Evolutionary conservation across 768 basidiomycete species (phyloP).

Genomic region (Tylopilus subfusipes): DNA sequence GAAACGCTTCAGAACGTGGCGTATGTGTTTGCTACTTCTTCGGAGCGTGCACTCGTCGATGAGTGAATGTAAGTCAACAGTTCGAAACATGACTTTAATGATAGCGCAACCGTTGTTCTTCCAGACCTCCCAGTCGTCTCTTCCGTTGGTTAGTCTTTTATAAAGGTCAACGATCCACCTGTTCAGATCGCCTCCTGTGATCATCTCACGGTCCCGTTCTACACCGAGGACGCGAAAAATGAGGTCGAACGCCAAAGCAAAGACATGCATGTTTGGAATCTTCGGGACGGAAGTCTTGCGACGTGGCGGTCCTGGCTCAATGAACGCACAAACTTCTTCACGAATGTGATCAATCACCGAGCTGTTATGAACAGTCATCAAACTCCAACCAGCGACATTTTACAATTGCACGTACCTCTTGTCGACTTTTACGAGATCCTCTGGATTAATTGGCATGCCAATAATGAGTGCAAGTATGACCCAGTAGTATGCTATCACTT

Average conservation of each 20-base stretch:
- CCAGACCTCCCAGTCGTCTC: background rate
- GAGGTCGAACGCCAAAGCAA: background rate
- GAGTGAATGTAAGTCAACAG: background rate
- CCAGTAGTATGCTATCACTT: background rate
- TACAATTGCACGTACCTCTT: background rate
- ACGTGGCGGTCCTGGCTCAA: background rate
- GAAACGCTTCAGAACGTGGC: background rate
- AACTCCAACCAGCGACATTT: background rate
- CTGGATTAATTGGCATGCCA: background rate
- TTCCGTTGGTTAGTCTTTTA: background rate
- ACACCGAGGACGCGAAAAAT: background rate
- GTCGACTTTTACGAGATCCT: background rate
- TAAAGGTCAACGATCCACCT: background rate
- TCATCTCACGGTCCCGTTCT: background rate
- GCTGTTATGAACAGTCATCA: background rate
- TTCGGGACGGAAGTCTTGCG: background rate
- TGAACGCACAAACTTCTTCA: background rate
- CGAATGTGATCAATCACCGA: background rate
- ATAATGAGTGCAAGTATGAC: background rate
- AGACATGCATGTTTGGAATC: background rate
- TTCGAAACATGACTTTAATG: background rate
- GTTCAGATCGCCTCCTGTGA: background rate
- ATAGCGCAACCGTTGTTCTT: background rate
- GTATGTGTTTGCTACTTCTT: background rate
- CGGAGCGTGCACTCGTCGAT: background rate